These are phyloP conservation scores for Shiraia sp. DNA, from an alignment of 2,329 filamentous ascomycete genomes.

Conservation along the genomic window DNA sequence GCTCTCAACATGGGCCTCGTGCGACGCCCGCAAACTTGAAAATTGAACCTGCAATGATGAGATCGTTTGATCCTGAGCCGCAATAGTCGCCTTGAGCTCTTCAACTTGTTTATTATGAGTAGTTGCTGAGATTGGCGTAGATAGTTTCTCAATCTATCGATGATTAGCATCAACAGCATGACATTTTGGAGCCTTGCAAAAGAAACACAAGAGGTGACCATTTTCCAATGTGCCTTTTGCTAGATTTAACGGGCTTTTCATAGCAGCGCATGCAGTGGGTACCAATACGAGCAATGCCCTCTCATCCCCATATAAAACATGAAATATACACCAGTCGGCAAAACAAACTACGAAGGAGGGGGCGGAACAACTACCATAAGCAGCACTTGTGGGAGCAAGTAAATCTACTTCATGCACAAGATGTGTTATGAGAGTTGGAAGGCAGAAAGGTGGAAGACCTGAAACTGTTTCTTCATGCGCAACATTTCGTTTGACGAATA, in stretches of 20 bases:
- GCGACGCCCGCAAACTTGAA: slow-evolving; percentile 38
- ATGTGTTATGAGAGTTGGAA: slow-evolving; percentile 16
- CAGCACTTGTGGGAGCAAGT: not conserved
- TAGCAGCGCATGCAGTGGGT: too few species aligned
- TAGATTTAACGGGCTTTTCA: too few species aligned
- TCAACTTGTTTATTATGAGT: slow-evolving; percentile 26
- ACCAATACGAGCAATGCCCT: too few species aligned
- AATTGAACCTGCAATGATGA: slow-evolving; percentile 43
- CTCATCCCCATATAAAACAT: too few species aligned
- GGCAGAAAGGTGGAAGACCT: slow-evolving; percentile 14
- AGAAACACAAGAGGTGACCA: too few species aligned
- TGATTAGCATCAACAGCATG: slow-evolving; percentile 14
- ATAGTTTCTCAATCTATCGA: slow-evolving; percentile 20
- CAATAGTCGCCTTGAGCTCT: slow-evolving; percentile 34
- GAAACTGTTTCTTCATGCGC: slow-evolving; percentile 35
- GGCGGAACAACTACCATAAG: not conserved
- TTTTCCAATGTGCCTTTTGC: too few species aligned
- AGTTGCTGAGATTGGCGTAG: slow-evolving; percentile 17
- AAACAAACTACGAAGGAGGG: not conserved
- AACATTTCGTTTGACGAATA: slow-evolving; percentile 17
- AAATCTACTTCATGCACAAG: slow-evolving; percentile 23
- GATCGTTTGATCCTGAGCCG: slow-evolving; percentile 37
- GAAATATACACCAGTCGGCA: too few species aligned
- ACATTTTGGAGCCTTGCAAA: too few species aligned
- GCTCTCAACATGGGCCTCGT: slow-evolving; percentile 45